These are phyloP conservation scores for Pseudoperonospora humuli DNA, from an alignment of 352 stramenopile species.

Conservation along the genomic window DNA sequence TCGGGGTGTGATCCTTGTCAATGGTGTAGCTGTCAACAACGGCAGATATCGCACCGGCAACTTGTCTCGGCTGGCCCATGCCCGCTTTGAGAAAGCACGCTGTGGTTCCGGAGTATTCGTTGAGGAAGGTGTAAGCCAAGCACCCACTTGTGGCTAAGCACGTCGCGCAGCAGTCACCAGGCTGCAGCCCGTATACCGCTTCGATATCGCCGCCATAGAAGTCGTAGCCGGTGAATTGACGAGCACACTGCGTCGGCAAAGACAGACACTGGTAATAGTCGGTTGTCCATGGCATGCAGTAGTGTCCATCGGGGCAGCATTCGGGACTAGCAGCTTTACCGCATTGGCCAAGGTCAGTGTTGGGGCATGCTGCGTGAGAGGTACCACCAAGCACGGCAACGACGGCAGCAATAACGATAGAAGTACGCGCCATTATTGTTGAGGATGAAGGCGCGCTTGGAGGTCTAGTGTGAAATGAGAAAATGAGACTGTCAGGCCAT, in stretches of 20 bases:
- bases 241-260: slow-evolving; percentile 24
- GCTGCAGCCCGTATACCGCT: slow-evolving; percentile 24
- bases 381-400: slow-evolving; percentile 2
- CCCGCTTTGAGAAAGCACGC: slow-evolving; percentile 34
- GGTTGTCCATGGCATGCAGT: slow-evolving; percentile 36
- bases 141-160: slow-evolving; percentile 35
- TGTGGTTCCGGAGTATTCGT: slow-evolving; percentile 19
- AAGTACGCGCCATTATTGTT: slow-evolving; percentile 7
- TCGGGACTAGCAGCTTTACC: slow-evolving; percentile 15
- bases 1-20: slow-evolving; percentile 21
- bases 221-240: slow-evolving; percentile 36
- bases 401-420: slow-evolving; percentile 4
- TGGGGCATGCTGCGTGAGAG: slow-evolving; percentile 11
- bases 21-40: slow-evolving; percentile 30
- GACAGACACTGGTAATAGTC: slow-evolving; percentile 33
- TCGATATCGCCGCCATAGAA: slow-evolving; percentile 44
- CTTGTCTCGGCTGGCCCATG: slow-evolving; percentile 22
- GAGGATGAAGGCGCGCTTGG: too few species aligned
- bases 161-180: slow-evolving; percentile 30
- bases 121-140: slow-evolving; percentile 48
- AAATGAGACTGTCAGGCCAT: too few species aligned
- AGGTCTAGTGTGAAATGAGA: too few species aligned
- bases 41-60: slow-evolving; percentile 25
- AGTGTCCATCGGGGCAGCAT: slow-evolving; percentile 28
- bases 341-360: slow-evolving; percentile 18